These are phyloP conservation scores for Lavandula angustifolia DNA, from an alignment of 257 asterid species.

Conservation along the genomic window DNA sequence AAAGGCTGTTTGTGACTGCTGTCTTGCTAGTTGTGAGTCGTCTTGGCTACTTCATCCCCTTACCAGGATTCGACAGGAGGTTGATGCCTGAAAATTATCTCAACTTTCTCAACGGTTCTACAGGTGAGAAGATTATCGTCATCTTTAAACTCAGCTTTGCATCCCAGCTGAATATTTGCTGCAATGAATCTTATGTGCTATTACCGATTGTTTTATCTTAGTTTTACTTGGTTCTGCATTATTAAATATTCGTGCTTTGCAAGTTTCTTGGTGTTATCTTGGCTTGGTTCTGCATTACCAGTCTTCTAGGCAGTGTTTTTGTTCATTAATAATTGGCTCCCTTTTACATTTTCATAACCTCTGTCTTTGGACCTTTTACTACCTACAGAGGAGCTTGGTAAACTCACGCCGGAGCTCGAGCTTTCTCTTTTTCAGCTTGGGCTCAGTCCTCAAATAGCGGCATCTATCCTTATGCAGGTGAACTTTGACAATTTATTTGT, in stretches of 20 bases:
- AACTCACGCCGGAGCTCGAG: slow-evolving; percentile 79
- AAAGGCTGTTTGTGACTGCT: slow-evolving; percentile 90
- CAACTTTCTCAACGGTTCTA: slow-evolving; percentile 81
- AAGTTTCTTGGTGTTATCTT: slow-evolving; percentile 17
- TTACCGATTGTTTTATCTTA: slow-evolving; percentile 2
- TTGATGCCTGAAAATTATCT: slow-evolving; percentile 90
- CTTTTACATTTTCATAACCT: slow-evolving; percentile 5
- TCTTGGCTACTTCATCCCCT: slow-evolving; percentile 84
- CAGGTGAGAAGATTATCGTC: slow-evolving; percentile 52
- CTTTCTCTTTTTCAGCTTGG: slow-evolving; percentile 96
- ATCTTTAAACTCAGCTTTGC: not conserved
- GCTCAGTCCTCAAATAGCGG: slow-evolving; percentile 95
- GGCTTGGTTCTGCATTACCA: not conserved
- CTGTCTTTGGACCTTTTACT: slow-evolving; percentile 20
- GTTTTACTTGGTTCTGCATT: not conserved
- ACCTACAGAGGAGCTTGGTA: slow-evolving; percentile 88
- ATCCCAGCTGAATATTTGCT: not conserved
- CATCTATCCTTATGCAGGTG: slow-evolving; percentile 97
- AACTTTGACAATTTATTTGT: slow-evolving; percentile 21
- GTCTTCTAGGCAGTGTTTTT: not conserved
- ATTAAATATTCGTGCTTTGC: slow-evolving; percentile 2
- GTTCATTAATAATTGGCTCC: slow-evolving; percentile 17
- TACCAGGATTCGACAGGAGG: slow-evolving; percentile 94
- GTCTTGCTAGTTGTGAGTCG: slow-evolving; percentile 74
- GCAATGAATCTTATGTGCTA: not conserved